These are phyloP conservation scores for Jamesozyma gamospora DNA, from an alignment of 805 yeast species.

Conservation along the genomic window DNA sequence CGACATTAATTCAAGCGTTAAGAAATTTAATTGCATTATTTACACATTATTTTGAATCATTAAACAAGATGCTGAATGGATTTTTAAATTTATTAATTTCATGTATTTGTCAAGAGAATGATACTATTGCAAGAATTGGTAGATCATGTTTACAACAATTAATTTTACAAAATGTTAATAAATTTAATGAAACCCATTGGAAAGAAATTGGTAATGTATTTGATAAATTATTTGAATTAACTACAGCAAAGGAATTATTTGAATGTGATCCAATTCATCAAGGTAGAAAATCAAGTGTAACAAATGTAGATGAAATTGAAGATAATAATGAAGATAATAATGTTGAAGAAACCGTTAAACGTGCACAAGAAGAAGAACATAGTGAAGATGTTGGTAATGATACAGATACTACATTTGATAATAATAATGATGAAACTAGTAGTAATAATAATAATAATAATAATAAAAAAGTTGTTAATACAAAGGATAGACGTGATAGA, in stretches of 20 bases:
- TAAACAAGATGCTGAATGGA: constrained; percentile 66
- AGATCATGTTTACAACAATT: constrained; percentile 77
- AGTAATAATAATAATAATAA: background rate
- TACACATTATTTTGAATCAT: constrained; percentile 67
- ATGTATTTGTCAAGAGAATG: constrained; percentile 94
- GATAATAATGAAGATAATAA: constrained; percentile 9
- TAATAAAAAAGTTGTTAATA: background rate
- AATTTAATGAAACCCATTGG: constrained; percentile 69
- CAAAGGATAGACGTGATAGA: constrained; percentile 28
- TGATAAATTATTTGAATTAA: constrained; percentile 58
- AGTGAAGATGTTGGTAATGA: constrained; percentile 31
- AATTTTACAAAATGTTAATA: constrained; percentile 60
- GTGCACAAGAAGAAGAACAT: constrained; percentile 27
- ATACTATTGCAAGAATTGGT: constrained; percentile 92
- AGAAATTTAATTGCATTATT: constrained; percentile 78
- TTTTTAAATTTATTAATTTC: constrained; percentile 68
- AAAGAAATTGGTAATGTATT: constrained; percentile 53
- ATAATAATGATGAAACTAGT: background rate
- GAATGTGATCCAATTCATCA: constrained; percentile 36
- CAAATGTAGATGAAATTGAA: background rate
- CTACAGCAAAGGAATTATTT: constrained; percentile 81
- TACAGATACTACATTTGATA: constrained; percentile 22
- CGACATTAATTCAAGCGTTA: constrained; percentile 91
- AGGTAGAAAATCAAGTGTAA: constrained; percentile 21
- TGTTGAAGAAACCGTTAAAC: constrained; percentile 25